Evolutionary conservation across 1,139 yeast species (phyloP).

Genomic region (Petasospora rhodanensis): DNA sequence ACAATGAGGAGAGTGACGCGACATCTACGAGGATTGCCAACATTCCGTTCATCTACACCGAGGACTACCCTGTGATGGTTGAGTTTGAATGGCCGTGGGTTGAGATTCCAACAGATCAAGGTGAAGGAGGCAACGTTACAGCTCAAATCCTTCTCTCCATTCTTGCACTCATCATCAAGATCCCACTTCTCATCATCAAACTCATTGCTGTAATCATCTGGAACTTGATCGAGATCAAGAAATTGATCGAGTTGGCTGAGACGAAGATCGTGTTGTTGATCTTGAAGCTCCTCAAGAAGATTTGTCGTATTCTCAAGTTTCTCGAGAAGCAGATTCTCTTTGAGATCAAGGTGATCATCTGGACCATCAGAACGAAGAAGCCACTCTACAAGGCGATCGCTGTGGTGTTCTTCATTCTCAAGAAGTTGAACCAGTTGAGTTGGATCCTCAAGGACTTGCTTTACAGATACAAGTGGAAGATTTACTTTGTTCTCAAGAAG

Average conservation of each 20-base stretch:
- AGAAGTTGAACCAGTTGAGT: constrained; percentile 9
- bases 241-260: constrained; percentile 11
- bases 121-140: background rate
- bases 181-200: constrained; percentile 11
- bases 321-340: constrained; percentile 8
- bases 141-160: constrained; percentile 3
- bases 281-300: constrained; percentile 8
- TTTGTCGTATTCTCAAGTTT: constrained; percentile 5
- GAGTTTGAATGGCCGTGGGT: background rate
- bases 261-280: constrained; percentile 5
- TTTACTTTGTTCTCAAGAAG: constrained; percentile 8
- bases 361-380: constrained; percentile 11
- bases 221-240: constrained; percentile 13
- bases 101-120: too few relatives aligned
- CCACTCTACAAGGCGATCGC: constrained; percentile 10
- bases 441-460: constrained; percentile 10
- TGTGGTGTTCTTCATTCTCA: constrained; percentile 9
- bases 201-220: constrained; percentile 7
- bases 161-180: too few relatives aligned
- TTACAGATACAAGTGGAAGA: constrained; percentile 11
- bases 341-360: constrained; percentile 8
- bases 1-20: background rate
- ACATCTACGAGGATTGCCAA: constrained; percentile 1
- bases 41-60: constrained; percentile 6
- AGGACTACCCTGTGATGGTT: background rate